Percentiles rank a stretch among this genome's conserved stretches.
Evolutionary conservation across 2,329 filamentous ascomycete species (phyloP).

Genomic region (Diaporthe helianthi): DNA sequence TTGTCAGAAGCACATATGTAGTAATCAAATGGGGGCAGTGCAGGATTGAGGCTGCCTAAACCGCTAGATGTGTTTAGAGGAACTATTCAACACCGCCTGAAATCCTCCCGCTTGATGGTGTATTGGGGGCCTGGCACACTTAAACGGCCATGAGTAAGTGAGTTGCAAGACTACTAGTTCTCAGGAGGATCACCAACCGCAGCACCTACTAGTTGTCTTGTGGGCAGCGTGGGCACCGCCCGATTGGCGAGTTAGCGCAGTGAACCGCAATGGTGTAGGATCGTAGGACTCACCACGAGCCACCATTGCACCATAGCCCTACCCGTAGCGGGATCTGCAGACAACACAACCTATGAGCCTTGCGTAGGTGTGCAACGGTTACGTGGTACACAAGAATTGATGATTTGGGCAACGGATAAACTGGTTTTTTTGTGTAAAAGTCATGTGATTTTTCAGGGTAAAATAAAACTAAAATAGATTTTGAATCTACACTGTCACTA

Average conservation of each 20-base stretch:
- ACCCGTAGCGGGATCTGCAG: too few relatives aligned
- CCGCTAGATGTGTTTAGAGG: slow-evolving; percentile 3
- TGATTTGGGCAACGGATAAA: too few relatives aligned
- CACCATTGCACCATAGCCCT: background rate
- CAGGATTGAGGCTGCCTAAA: slow-evolving; percentile 2
- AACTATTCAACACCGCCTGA: slow-evolving; percentile 7
- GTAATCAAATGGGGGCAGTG: slow-evolving; percentile 22
- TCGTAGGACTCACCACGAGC: background rate
- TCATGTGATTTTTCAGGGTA: too few relatives aligned
- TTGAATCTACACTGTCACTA: too few relatives aligned
- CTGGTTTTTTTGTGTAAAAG: too few relatives aligned
- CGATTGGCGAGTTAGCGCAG: slow-evolving; percentile 3
- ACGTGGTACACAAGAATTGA: too few relatives aligned
- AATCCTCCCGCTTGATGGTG: background rate
- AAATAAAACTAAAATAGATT: too few relatives aligned
- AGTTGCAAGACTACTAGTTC: background rate
- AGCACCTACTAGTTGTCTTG: slow-evolving; percentile 9
- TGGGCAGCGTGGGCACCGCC: background rate
- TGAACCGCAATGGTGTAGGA: slow-evolving; percentile 13
- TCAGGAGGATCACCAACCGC: slow-evolving; percentile 18
- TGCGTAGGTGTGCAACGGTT: too few relatives aligned
- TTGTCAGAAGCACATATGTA: slow-evolving; percentile 10
- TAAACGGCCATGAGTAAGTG: background rate
- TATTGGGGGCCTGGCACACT: background rate
- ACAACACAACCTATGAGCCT: too few relatives aligned